phyloP scores from a whole-genome alignment of 2,329 filamentous ascomycete species.

The Malbranchea cinnamomea region DNA sequence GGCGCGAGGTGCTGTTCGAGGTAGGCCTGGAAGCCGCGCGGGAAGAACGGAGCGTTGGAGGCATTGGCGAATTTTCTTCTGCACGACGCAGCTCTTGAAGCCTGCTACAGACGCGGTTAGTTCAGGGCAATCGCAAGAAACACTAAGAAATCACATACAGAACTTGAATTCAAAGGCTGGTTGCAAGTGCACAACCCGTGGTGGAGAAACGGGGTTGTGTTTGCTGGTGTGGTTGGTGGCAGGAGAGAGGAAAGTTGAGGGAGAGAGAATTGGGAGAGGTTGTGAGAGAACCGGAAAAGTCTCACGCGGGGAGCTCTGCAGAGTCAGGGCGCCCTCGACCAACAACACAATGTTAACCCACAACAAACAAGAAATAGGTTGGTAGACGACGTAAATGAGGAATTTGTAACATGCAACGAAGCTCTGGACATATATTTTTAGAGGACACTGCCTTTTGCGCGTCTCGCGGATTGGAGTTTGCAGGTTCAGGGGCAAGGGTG shows the following conservation, averaged over 20 bases:
- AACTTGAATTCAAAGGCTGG: constrained; percentile 13
- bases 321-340: no score
- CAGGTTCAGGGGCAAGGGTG: no score
- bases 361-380: no score
- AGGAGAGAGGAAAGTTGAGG: constrained; percentile 3
- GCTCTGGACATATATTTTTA: no score
- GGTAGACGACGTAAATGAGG: no score
- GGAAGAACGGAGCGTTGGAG: constrained; percentile 23
- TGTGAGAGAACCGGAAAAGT: no score
- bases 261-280: no score
- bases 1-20: constrained; percentile 17
- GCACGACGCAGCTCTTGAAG: constrained; percentile 9
- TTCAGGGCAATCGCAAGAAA: constrained; percentile 7
- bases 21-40: constrained; percentile 17
- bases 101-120: constrained; percentile 15
- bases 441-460: no score
- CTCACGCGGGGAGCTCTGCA: no score
- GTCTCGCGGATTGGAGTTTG: no score
- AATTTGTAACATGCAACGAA: no score
- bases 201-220: background rate
- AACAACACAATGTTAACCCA: no score
- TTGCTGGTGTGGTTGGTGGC: background rate
- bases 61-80: constrained; percentile 13
- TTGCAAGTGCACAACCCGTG: constrained; percentile 7
- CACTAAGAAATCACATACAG: constrained; percentile 12